Evolutionary conservation across 768 basidiomycete species (phyloP).

Genomic region (Boletales sp.): DNA sequence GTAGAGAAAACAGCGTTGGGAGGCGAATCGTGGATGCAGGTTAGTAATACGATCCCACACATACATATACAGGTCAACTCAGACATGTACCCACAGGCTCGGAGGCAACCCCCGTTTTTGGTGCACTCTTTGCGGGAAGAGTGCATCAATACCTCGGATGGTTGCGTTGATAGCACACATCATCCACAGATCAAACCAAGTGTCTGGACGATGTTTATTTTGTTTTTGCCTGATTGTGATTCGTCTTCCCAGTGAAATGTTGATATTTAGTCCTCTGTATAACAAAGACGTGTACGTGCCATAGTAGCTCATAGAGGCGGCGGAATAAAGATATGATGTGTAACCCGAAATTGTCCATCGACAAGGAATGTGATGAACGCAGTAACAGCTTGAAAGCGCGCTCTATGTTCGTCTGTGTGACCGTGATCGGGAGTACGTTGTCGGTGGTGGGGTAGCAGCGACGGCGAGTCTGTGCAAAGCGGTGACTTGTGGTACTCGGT

Average conservation of each 20-base stretch:
- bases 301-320: not conserved
- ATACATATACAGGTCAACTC: not conserved
- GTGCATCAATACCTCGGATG: constrained; percentile 13
- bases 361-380: too few species aligned
- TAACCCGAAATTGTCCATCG: too few species aligned
- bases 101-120: not conserved
- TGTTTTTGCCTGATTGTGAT: not conserved
- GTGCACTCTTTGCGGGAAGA: constrained; percentile 2
- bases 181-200: not conserved
- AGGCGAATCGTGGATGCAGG: not conserved
- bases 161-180: not conserved
- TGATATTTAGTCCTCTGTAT: not conserved
- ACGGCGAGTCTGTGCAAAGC: too few species aligned
- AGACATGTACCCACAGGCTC: not conserved
- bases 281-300: not conserved
- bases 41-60: constrained; percentile 1
- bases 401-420: too few species aligned
- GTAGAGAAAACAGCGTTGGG: not conserved
- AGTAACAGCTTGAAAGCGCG: too few species aligned
- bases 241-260: not conserved
- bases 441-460: too few species aligned
- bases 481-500: too few species aligned
- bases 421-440: too few species aligned
- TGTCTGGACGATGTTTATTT: not conserved
- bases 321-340: too few species aligned